Conservation (phyloP, 129 eudicot genomes). For the Centrapalus pauciflorus region DNA sequence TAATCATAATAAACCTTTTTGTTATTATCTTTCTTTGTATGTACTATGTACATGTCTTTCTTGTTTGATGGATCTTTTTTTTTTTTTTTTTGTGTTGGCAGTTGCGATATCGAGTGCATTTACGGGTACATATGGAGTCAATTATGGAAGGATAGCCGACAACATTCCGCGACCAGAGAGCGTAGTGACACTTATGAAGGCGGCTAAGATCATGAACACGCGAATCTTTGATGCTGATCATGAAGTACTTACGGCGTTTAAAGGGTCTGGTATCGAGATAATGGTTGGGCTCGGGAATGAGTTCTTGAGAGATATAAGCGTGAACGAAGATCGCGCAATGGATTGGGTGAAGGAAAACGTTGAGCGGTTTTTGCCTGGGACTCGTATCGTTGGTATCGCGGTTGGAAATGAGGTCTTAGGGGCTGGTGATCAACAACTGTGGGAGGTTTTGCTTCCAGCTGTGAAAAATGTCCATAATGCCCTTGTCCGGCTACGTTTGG, state of each 20-base stretch:
- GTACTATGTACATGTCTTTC: neutral
- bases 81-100: constrained; percentile 6
- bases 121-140: constrained; percentile 84
- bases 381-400: constrained; percentile 61
- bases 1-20: too few species aligned
- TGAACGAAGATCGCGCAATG: constrained; percentile 48
- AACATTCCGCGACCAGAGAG: constrained; percentile 82
- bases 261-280: constrained; percentile 68
- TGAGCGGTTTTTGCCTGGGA: constrained; percentile 68
- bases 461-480: constrained; percentile 70
- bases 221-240: constrained; percentile 84
- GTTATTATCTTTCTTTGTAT: too few species aligned
- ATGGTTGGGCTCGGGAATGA: constrained; percentile 69
- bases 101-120: constrained; percentile 50
- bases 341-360: constrained; percentile 84
- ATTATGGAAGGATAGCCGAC: constrained; percentile 83
- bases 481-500: constrained; percentile 44
- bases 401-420: constrained; percentile 85
- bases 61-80: neutral
- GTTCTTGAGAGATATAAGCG: constrained; percentile 52
- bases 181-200: constrained; percentile 74
- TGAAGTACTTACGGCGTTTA: constrained; percentile 57
- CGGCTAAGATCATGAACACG: constrained; percentile 65
- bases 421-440: constrained; percentile 43
- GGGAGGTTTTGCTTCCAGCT: constrained; percentile 66